Base-by-base conservation (phyloP, 78 protist species). In the Pigoraptor vietnamica region DNA sequence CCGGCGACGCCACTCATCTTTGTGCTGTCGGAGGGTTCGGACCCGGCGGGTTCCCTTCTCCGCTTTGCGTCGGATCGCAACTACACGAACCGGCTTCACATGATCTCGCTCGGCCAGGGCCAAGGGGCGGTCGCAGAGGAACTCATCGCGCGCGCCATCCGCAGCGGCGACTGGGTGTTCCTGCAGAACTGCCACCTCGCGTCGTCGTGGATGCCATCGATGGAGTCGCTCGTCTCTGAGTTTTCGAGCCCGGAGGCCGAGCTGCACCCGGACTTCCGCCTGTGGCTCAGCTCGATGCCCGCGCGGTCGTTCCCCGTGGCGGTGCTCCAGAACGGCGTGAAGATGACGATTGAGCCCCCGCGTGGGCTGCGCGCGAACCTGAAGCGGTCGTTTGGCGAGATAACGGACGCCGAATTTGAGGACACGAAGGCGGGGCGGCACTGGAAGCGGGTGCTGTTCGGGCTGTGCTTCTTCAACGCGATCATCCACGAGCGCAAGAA, bases 231-330 rank as follows among this genome's bases (percentile, higher is more conserved):
- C 0, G 95, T 95, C 36, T 97, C 94, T 37, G 29, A 24, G 14
- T 48, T 48, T 48, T 48, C 67, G 23, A 2, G 93, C 39, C 36
- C 81, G n/a, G 93, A 90, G 24, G 95, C 92, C 33, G 83, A 79
- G 88, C 39, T 95, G 34, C 92, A 94, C 90, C 84, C 89, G 37
- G 96, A 95, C 89, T 98, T 95, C 94, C 92, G 99, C 25, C 93
- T 98, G 90, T 98, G 98, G 98, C 94, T 98, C 87, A 98, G 98
- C 0, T 89, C 95, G 32, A 94, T 94, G 96, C 99, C 99, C 0
- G 81, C 96, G 1, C 19, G 29, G 0, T 24, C 82, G 6, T 98
- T 98, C 95, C 99, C 99, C 1, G 97, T 95, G 32, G 6, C 93
- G 1, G 96, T 98, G 86, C 94, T 98, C 90, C 99, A 98, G 93